Evolutionary conservation across 345 rosid species (phyloP).

Genomic region (Atalantia buxifolia): DNA sequence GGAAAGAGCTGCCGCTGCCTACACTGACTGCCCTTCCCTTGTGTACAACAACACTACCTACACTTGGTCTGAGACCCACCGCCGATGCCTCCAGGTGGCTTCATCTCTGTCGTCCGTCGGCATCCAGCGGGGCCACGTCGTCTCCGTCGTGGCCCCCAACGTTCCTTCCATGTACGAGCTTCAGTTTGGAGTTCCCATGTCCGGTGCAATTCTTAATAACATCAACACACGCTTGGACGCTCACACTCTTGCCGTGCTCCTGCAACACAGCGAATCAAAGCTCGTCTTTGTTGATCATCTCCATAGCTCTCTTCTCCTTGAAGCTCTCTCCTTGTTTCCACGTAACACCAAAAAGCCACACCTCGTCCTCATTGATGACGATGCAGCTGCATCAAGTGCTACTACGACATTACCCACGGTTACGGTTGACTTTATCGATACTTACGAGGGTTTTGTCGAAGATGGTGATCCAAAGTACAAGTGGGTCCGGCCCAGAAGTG

Average conservation of each 20-base stretch:
- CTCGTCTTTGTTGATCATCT: slow-evolving; percentile 54
- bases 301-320: slow-evolving; percentile 27
- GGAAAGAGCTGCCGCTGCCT: slow-evolving; percentile 51
- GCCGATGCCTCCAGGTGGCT: slow-evolving; percentile 62
- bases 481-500: slow-evolving; percentile 11
- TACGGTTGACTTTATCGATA: slow-evolving; percentile 3
- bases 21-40: slow-evolving; percentile 50
- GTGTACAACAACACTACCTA: slow-evolving; percentile 32
- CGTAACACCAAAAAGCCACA: slow-evolving; percentile 13
- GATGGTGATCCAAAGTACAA: slow-evolving; percentile 17
- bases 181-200: slow-evolving; percentile 66
- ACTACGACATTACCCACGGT: neutral
- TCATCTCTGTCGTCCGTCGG: slow-evolving; percentile 47
- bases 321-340: slow-evolving; percentile 42
- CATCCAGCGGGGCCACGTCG: slow-evolving; percentile 40
- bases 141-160: slow-evolving; percentile 58
- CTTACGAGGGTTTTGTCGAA: slow-evolving; percentile 24
- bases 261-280: slow-evolving; percentile 51
- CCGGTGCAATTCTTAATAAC: slow-evolving; percentile 58
- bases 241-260: slow-evolving; percentile 36
- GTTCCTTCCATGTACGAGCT: slow-evolving; percentile 61
- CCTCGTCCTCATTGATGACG: slow-evolving; percentile 42
- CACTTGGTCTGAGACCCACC: slow-evolving; percentile 58
- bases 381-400: neutral
- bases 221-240: slow-evolving; percentile 58